Evolutionary conservation across 2,329 filamentous ascomycete genomes (phyloP).

Genomic region (Xylaria sp.): DNA sequence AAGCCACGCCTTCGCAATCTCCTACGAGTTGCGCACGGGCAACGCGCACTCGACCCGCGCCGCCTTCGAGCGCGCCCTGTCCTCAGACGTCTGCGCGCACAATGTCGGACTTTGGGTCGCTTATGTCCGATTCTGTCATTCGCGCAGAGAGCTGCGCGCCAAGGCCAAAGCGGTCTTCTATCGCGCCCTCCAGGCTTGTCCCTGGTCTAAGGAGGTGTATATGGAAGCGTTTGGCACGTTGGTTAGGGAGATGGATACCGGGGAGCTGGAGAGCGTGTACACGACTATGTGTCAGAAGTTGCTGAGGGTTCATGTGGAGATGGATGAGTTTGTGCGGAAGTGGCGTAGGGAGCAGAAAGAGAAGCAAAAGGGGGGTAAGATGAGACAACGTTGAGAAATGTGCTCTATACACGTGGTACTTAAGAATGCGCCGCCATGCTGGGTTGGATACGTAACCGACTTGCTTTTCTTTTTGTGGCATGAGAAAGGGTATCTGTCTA

Average conservation of each 20-base stretch:
- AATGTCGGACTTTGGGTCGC: slow-evolving; percentile 44
- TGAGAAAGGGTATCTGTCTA: neutral
- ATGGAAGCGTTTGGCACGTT: slow-evolving; percentile 49
- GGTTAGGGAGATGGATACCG: slow-evolving; percentile 39
- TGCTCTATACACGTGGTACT: neutral
- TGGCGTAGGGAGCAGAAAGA: slow-evolving; percentile 29
- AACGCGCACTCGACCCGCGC: slow-evolving; percentile 46
- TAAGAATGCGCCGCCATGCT: neutral
- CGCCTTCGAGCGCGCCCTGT: slow-evolving; percentile 49
- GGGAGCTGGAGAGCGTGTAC: slow-evolving; percentile 46
- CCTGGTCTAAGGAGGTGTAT: slow-evolving; percentile 43
- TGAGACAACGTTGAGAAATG: slow-evolving; percentile 2
- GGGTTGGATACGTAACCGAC: neutral
- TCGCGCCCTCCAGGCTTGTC: slow-evolving; percentile 35
- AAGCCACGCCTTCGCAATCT: slow-evolving; percentile 46
- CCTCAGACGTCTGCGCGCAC: slow-evolving; percentile 35
- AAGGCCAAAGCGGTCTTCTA: slow-evolving; percentile 31
- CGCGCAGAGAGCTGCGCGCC: slow-evolving; percentile 20
- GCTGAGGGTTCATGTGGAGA: slow-evolving; percentile 45
- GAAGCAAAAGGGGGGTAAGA: slow-evolving; percentile 10
- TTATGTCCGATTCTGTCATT: slow-evolving; percentile 46
- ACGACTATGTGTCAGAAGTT: slow-evolving; percentile 46
- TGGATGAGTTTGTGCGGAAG: slow-evolving; percentile 43
- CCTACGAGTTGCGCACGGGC: slow-evolving; percentile 45
- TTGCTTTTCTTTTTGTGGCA: neutral